These are phyloP conservation scores for Capsella bursapastoris DNA, from an alignment of 345 rosid species.

Conservation along the genomic window DNA sequence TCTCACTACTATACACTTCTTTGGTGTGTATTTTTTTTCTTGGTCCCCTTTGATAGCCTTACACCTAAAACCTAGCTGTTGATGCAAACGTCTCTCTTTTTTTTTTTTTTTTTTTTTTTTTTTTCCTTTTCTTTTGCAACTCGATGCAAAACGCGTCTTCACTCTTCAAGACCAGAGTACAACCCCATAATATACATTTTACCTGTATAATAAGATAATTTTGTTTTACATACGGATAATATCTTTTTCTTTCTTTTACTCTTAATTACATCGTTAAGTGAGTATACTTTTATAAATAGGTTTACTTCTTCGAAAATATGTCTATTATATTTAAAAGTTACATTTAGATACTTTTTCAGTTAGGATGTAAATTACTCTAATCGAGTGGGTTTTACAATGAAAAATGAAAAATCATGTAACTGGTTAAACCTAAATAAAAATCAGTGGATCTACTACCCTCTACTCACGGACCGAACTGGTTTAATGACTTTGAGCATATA, in stretches of 20 bases:
- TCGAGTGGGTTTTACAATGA: too few relatives aligned
- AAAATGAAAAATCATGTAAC: background rate
- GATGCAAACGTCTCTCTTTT: constrained; percentile 41
- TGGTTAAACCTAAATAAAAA: background rate
- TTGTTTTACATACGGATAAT: background rate
- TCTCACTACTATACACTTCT: constrained; percentile 25
- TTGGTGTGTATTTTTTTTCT: constrained; percentile 24
- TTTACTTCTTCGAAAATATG: too few relatives aligned
- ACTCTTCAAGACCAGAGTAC: constrained; percentile 17
- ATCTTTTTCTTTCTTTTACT: background rate
- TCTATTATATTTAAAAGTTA: too few relatives aligned
- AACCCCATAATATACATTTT: background rate
- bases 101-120: background rate
- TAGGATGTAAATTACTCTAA: too few relatives aligned
- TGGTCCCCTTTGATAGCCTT: constrained; percentile 43
- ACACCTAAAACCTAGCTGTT: constrained; percentile 45
- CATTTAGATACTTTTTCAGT: too few relatives aligned
- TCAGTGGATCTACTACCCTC: background rate
- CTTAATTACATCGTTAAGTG: too few relatives aligned
- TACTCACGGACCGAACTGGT: background rate
- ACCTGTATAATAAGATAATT: background rate
- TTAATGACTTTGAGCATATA: background rate
- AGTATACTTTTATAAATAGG: too few relatives aligned
- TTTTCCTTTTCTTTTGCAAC: constrained; percentile 4
- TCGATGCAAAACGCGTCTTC: constrained; percentile 32